Evolutionary conservation across 2,329 filamentous ascomycete genomes (phyloP), one percentile per base, ranked within the genome.

Genomic region (Plectosphaerella cucumerina): DNA sequence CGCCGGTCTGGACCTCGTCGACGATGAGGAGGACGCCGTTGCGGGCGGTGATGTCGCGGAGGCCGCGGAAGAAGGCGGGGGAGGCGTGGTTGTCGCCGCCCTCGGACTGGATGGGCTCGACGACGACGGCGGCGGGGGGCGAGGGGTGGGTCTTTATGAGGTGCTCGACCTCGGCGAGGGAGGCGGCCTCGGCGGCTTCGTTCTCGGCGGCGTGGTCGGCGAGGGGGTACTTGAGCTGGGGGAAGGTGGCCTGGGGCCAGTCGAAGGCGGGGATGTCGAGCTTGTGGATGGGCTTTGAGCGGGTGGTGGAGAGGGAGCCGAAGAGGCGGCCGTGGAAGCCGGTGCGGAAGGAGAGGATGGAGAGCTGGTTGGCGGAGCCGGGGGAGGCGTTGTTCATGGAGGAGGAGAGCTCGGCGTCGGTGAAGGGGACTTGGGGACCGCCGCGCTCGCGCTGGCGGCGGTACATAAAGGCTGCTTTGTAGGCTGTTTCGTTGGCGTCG

Each of bases 391-490:
- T 96, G 68, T 82, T 76, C 91, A 96, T 96, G 62, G 82, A 77
- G 10, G 83, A 85, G 44, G 74, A 66, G 53, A 92, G 76, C 70
- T 96, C 92, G 62, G 89, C 83, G 48, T 84, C 72, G 33, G 87
- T 89, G 75, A 96, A 96, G 52, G 93, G 89, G 50, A 86, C 87
- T 35, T 86, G 70, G 44, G 82, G 75, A 8, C 90, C 90, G 58
- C 90, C 90, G 55, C 92, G 89, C 71, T 94, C 83, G 56, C 84
- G 79, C 69, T 90, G 88, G 46, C 89, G 85, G 64, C 87, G 86
- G 80, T 87, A 95, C 86, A 96, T 96, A 75, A 96, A 96, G 47
- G 92, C 91, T 9, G 91, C 91, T 75, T 96, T 96, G 82, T 90
- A 96, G 42, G 92, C 92, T 33, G 89, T 88, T 75, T 96, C 92